A percentile compares a stretch with the other conserved stretches of the same genome.
phyloP scores from a whole-genome alignment of 75 land plant genomes.

The Sequoia sempervirens region DNA sequence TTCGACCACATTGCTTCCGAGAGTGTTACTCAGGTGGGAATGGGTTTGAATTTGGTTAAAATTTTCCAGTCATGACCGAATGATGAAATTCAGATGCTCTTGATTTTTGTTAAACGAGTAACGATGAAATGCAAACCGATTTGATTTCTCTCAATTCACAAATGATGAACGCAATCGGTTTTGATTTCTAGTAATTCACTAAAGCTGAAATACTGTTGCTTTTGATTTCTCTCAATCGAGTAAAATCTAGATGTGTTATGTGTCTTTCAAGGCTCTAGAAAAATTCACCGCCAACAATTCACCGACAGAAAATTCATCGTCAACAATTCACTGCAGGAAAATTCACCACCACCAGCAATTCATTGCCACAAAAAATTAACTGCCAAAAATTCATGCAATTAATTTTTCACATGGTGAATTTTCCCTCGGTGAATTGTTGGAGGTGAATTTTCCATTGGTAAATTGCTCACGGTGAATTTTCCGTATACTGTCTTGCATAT shows the following conservation, averaged over 20 bases:
- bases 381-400: too few species aligned
- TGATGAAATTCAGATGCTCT: not conserved
- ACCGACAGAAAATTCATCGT: too few species aligned
- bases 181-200: not conserved
- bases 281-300: too few species aligned
- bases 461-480: too few species aligned
- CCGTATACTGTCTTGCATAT: too few species aligned
- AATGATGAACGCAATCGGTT: not conserved
- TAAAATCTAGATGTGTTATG: not conserved
- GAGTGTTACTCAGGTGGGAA: slow-evolving; percentile 26
- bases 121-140: not conserved
- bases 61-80: not conserved
- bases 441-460: too few species aligned
- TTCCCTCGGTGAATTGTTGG: too few species aligned
- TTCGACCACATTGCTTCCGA: slow-evolving; percentile 48
- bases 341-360: too few species aligned
- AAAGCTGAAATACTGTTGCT: not conserved
- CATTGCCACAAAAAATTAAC: too few species aligned
- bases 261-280: not conserved
- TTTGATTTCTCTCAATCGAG: not conserved
- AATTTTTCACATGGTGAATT: too few species aligned
- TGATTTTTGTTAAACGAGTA: not conserved
- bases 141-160: not conserved
- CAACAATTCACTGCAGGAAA: too few species aligned
- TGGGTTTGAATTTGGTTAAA: not conserved